Percentiles rank a stretch among this genome's conserved stretches.
phyloP scores from a whole-genome alignment of 2,329 filamentous ascomycete species.

The Colletotrichum horii region DNA sequence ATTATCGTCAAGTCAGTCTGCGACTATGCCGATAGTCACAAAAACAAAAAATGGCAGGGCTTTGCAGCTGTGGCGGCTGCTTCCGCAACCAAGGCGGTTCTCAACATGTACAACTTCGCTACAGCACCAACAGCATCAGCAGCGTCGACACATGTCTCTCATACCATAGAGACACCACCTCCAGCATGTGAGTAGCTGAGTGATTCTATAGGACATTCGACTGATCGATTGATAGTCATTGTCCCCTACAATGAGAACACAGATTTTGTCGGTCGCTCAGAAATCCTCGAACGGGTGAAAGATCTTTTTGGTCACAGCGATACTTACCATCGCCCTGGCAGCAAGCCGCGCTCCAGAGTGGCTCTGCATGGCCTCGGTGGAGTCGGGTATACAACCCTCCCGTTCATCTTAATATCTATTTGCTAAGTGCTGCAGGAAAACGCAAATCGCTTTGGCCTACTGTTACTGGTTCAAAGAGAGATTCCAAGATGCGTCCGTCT shows the following conservation, averaged over 20 bases:
- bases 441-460: constrained; percentile 36
- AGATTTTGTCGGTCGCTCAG: background rate
- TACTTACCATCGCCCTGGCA: accelerated
- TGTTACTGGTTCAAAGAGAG: constrained; percentile 25
- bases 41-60: background rate
- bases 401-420: accelerated
- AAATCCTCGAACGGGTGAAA: background rate
- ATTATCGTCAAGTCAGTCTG: constrained; percentile 20
- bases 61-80: constrained; percentile 31
- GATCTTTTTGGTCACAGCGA: background rate
- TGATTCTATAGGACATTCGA: accelerated
- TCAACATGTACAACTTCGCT: background rate
- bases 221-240: background rate
- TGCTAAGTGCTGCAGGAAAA: constrained; percentile 30
- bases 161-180: background rate
- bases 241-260: background rate
- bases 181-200: background rate
- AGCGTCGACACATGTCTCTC: too few species aligned
- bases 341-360: background rate
- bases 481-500: constrained; percentile 29
- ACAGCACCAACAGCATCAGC: background rate
- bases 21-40: constrained; percentile 21
- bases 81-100: constrained; percentile 31
- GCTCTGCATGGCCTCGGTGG: background rate
- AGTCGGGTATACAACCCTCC: background rate